Evolutionary conservation across 768 basidiomycete species (phyloP), one percentile per base, ranked within the genome.

Genomic region (Pisolithus microcarpus): DNA sequence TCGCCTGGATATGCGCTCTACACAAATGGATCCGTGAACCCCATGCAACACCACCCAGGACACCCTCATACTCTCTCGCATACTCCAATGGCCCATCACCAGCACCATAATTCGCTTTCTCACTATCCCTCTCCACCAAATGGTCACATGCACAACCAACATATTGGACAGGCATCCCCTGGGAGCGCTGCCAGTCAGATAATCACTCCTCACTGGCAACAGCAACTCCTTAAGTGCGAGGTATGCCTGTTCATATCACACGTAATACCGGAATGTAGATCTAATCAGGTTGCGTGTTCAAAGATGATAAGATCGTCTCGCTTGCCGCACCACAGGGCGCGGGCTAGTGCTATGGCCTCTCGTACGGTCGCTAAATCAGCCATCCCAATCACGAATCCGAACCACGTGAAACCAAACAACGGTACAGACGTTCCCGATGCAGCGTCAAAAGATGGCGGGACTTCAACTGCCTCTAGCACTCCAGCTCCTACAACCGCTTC

Each of bases 341-440:
- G 94, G 44, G 87, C 91, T n/a, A 94, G 87, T 53, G 93, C 93
- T 46, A 85, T 97, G 78, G 90, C 92, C 34, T 87, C 90, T 18
- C 82, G 96, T 43, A 87, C 86, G 15, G 79, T 87, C 53, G 74
- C 88, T 38, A 94, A 91, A 70, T 80, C 88, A 28, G 89, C 91
- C 38, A 88, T 96, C 54, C 82, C 90, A 42, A 97, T 95, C 66
- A 86, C 88, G 52, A 91, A 97, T 67, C 93, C 94, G 18, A 94
- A 91, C 58, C 72, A 74, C 48, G 69, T 80, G 61, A 81, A 80
- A 61, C 75, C 77, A 26, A 51, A 38, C 49, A 24, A 62, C 70
- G 47, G 16, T 24, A 46, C 61, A 26, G 70, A 71, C 49, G 54
- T 60, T 34, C 60, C 48, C 57, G 56, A 58, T 11, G 40, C 50